Base-by-base conservation (phyloP, 768 basidiomycete species). In the Sistotremastrum niveocremeum region DNA sequence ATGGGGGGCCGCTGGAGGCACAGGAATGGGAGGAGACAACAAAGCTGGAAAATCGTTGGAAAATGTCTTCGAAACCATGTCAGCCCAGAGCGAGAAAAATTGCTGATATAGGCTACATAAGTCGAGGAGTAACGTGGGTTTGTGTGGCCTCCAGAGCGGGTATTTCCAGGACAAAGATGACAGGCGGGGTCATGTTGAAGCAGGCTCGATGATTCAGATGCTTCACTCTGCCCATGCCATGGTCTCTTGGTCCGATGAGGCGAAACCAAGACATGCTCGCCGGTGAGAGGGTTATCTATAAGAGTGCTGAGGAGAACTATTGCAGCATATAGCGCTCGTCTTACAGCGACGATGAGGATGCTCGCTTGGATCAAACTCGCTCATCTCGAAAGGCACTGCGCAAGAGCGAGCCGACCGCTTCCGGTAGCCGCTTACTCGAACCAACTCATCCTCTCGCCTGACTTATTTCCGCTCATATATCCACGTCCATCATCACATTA, bases 231-330 rank as follows among this genome's bases (percentile, higher is more conserved):
- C 32, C 90, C 90, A 37, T 80, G 71, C 91, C 91, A 95, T 9
- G 91, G 91, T 12, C 91, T 77, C 56, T 85, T 88, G 6, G 72
- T 87, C 44, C 91, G 82, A 61, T 94, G 90, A 0, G 90, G 87
- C 36, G 88, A 90, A 34, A 90, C 83, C 34, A 93, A 77, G 46
- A 90, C 65, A 57, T 85, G 70, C 54, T 81, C 81, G 48, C 76
- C 72, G 1, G 75, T 79, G 48, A 93, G 72, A 3, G 89, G 86
- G 56, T 93, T 93, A 58, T 75, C 87, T 90, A 56, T 9, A 40
- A 46, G 44, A 20, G 29, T 12, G 34, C 6, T 44, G 32, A 34
- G 30, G 20, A 20, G 39, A 32, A 42, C 49, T 34, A 49, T 35
- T 44, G 12, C 32, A 39, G 12, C 35, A 44, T 37, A 48, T 35